A percentile compares a stretch with the other conserved stretches of the same genome.
phyloP scores from a whole-genome alignment of 2,329 filamentous ascomycete genomes.

The Monilinia vaccinii-corymbosi region DNA sequence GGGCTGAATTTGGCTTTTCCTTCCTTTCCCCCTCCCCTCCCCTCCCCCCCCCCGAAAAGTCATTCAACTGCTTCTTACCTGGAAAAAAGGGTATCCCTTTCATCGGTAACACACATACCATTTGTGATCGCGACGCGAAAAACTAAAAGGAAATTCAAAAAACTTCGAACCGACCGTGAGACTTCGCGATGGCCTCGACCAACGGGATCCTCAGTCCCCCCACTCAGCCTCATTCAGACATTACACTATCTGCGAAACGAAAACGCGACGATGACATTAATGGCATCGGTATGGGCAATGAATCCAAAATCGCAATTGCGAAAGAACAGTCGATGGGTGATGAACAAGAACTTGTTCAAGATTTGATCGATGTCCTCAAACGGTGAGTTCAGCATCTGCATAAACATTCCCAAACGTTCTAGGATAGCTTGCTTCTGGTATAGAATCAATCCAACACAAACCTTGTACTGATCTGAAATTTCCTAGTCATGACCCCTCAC shows the following conservation, averaged over 20 bases:
- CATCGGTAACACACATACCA: slow-evolving; percentile 8
- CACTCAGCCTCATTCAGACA: slow-evolving; percentile 23
- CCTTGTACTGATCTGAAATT: slow-evolving; percentile 19
- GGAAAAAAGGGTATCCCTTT: neutral
- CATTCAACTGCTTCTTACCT: neutral
- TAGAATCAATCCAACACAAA: slow-evolving; percentile 6
- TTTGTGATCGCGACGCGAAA: slow-evolving; percentile 19
- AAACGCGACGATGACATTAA: slow-evolving; percentile 46
- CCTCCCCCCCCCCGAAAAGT: neutral
- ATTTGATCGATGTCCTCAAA: slow-evolving; percentile 36
- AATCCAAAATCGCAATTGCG: slow-evolving; percentile 17
- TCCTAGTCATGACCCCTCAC: slow-evolving; percentile 43
- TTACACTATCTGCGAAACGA: slow-evolving; percentile 41
- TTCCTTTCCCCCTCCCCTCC: neutral
- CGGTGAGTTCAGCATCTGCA: slow-evolving; percentile 30
- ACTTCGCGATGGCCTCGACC: slow-evolving; percentile 25
- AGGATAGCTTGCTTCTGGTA: slow-evolving; percentile 1
- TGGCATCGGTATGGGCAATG: slow-evolving; percentile 12
- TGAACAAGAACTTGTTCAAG: slow-evolving; percentile 31
- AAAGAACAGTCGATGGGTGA: slow-evolving; percentile 25
- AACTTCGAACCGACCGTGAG: slow-evolving; percentile 10
- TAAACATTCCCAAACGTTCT: neutral
- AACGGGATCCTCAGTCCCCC: slow-evolving; percentile 36
- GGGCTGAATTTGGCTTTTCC: slow-evolving; percentile 5
- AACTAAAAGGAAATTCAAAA: slow-evolving; percentile 4